Base-by-base conservation (phyloP, 345 rosid species). In the Firmiana major region DNA sequence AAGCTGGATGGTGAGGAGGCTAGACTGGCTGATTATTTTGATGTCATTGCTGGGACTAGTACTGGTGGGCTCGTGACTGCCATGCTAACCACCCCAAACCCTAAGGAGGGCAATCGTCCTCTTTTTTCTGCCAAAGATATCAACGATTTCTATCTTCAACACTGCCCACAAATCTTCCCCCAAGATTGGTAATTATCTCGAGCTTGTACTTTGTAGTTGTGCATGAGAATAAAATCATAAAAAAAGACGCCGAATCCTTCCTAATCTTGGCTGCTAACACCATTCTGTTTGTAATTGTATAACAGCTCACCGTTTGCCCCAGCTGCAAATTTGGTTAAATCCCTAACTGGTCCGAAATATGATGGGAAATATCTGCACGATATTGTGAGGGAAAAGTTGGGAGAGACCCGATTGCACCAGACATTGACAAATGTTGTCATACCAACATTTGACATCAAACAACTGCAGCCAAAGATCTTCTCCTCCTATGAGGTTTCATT, bases 11-110 rank as follows among this genome's bases (percentile, higher is more conserved):
- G 94, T 5, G 83, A 85, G 63, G 80, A 86, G 9, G 94, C 91
- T 12, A 87, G 91, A 62, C 74, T 92, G 12, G 91, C 93, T n/a
- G 96, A 91, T 63, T 89, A 91, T 75, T 91, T 91, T 49, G 93
- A 91, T 57, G 89, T 89, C 53, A 81, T 91, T 1, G 67, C 90
- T 0, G 93, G 93, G 34, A 91, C 93, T 0, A 89, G 96, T 84
- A 89, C 92, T 0, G 94, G 97, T 0, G 94, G 97, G 38, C 88
- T 92, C 0, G 86, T 92, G 31, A 84, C 91, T 0, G 88, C 92
- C 46, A 91, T 91, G 97, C 81, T 91, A 7, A 80, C 90, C 0
- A 75, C 88, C 2, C 97, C 93, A 1, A 77, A 90, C 55, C 92
- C 88, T 0, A 24, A 89, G 9, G 83, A 84, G 11, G 69, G 77